These are phyloP conservation scores for Linnemannia elongata DNA, from an alignment of 192 early-diverging fungal genomes.

Conservation along the genomic window DNA sequence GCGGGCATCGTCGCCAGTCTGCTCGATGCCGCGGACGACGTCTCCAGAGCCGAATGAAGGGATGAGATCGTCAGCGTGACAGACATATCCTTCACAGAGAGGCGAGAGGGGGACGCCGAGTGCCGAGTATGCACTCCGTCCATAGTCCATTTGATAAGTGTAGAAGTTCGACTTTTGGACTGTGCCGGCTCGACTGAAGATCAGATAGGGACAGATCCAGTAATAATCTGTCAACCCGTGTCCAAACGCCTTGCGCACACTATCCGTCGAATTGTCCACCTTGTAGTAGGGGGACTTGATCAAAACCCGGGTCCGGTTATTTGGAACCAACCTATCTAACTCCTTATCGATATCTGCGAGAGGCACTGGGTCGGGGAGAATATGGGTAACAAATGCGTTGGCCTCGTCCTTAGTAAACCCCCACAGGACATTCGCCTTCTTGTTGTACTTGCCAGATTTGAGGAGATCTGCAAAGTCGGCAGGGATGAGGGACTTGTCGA, in stretches of 20 bases:
- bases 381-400: not conserved
- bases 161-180: not conserved
- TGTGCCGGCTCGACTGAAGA: not conserved
- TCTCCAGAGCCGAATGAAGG: conserved; percentile 13
- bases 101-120: not conserved
- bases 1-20: conserved; percentile 20
- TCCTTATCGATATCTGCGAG: conserved; percentile 4
- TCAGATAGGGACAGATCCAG: conserved; percentile 9
- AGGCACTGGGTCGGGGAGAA: not conserved
- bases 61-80: conserved; percentile 14
- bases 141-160: conserved; percentile 14
- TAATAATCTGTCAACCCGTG: not conserved
- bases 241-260: not conserved
- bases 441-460: conserved; percentile 5
- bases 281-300: conserved; percentile 22
- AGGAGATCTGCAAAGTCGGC: conserved; percentile 14
- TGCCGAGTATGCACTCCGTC: not conserved
- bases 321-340: not conserved
- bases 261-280: conserved; percentile 5
- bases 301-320: not conserved
- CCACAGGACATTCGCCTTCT: conserved; percentile 19
- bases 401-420: conserved; percentile 15
- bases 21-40: not conserved
- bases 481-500: conserved; percentile 9
- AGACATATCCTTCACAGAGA: not conserved